These are phyloP conservation scores for Xanthoparmelia taractica DNA, from an alignment of 495 filamentous ascomycete genomes.

Conservation along the genomic window DNA sequence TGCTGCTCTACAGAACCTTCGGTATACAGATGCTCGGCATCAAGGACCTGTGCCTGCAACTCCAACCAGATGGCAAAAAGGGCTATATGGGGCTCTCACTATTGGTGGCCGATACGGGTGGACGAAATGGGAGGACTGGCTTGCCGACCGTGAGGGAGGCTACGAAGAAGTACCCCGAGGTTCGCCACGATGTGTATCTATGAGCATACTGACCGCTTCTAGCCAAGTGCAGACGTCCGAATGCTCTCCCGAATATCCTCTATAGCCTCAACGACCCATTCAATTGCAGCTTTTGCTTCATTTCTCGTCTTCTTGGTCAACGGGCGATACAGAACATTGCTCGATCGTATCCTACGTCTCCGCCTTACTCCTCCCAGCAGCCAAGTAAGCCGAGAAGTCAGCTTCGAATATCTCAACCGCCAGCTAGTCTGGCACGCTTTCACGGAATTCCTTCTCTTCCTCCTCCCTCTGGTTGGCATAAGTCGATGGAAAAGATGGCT, in stretches of 20 bases:
- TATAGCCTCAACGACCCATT: slow-evolving; percentile 61
- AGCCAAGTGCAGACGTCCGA: slow-evolving; percentile 43
- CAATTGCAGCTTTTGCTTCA: slow-evolving; percentile 68
- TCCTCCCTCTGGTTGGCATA: slow-evolving; percentile 89
- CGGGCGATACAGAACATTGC: slow-evolving; percentile 80
- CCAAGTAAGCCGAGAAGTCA: slow-evolving; percentile 81
- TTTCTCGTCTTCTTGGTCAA: slow-evolving; percentile 87
- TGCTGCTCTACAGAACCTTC: slow-evolving; percentile 81
- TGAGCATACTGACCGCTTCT: slow-evolving; percentile 12
- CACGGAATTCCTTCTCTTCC: slow-evolving; percentile 93
- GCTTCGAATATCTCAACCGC: slow-evolving; percentile 94
- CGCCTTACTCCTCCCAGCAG: slow-evolving; percentile 74
- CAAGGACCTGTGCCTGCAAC: slow-evolving; percentile 50
- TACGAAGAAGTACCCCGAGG: slow-evolving; percentile 48
- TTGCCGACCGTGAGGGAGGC: slow-evolving; percentile 64
- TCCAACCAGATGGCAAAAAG: slow-evolving; percentile 71
- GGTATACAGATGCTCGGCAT: slow-evolving; percentile 76
- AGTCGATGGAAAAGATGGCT: slow-evolving; percentile 89
- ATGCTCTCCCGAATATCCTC: slow-evolving; percentile 62
- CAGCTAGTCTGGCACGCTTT: slow-evolving; percentile 99
- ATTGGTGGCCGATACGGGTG: slow-evolving; percentile 84
- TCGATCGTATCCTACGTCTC: slow-evolving; percentile 80
- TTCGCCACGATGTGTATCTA: background rate
- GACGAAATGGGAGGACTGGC: slow-evolving; percentile 83
- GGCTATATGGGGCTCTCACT: slow-evolving; percentile 71